These are phyloP conservation scores for Penicillium herquei DNA, from an alignment of 495 filamentous ascomycete genomes.

Conservation along the genomic window DNA sequence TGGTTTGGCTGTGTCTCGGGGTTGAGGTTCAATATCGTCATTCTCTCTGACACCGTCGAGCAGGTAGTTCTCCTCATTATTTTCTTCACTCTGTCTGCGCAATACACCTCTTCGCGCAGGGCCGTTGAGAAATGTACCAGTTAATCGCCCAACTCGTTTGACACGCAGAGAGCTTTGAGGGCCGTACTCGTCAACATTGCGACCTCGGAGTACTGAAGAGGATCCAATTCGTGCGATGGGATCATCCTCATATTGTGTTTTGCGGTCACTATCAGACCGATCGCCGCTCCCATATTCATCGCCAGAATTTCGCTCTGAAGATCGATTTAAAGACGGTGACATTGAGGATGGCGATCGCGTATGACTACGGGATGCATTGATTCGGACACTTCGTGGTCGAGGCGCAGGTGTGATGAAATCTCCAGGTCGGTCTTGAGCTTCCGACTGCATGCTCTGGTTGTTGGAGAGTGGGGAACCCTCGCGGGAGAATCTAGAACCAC, in stretches of 20 bases:
- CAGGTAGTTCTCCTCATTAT: conserved; percentile 42
- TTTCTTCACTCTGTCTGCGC: conserved; percentile 72
- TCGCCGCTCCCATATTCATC: conserved; percentile 42
- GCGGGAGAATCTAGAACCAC: conserved; percentile 34
- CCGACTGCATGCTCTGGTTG: conserved; percentile 30
- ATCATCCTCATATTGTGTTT: conserved; percentile 40
- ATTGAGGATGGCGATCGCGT: conserved; percentile 39
- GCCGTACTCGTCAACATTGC: conserved; percentile 54
- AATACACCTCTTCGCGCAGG: conserved; percentile 68
- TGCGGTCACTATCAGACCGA: conserved; percentile 45
- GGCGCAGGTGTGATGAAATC: conserved; percentile 70
- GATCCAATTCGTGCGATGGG: conserved; percentile 47
- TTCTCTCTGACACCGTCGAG: conserved; percentile 31
- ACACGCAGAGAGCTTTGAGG: conserved; percentile 67
- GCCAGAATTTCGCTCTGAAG: conserved; percentile 31
- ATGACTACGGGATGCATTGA: conserved; percentile 43
- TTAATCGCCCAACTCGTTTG: conserved; percentile 69
- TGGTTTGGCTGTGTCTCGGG: conserved; percentile 29
- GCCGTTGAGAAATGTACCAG: conserved; percentile 71
- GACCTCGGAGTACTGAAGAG: conserved; percentile 49
- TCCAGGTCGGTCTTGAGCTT: conserved; percentile 25
- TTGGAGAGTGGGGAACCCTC: conserved; percentile 36
- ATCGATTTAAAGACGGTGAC: conserved; percentile 41
- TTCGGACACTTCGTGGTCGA: conserved; percentile 61
- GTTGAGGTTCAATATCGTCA: conserved; percentile 29